Evolutionary conservation across 768 basidiomycete species (phyloP).

Genomic region (Hortiboletus flavorubellus): DNA sequence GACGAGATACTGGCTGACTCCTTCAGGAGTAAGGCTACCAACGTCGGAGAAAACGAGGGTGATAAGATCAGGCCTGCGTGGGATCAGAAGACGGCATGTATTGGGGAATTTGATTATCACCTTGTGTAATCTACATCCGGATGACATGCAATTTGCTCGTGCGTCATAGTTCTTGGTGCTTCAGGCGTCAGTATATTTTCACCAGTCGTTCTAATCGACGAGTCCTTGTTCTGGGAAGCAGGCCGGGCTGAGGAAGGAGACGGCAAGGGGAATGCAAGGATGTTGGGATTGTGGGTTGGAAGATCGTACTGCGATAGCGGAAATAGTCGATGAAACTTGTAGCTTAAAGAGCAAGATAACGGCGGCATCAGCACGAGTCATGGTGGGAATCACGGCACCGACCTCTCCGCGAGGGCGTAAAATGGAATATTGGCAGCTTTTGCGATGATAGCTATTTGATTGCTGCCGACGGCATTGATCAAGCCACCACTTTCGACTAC

Average conservation of each 20-base stretch:
- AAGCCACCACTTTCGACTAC: slow-evolving; percentile 95
- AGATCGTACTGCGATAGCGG: slow-evolving; percentile 90
- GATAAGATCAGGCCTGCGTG: slow-evolving; percentile 80
- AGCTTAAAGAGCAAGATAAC: slow-evolving; percentile 47
- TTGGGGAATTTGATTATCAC: slow-evolving; percentile 36
- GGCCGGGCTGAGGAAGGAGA: slow-evolving; percentile 8
- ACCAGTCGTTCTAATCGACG: slow-evolving; percentile 2
- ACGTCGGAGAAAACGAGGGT: slow-evolving; percentile 93
- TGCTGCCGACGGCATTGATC: slow-evolving; percentile 91
- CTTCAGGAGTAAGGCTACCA: slow-evolving; percentile 88
- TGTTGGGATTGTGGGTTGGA: slow-evolving; percentile 72
- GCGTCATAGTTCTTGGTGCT: slow-evolving; percentile 51
- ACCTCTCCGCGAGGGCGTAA: slow-evolving; percentile 94
- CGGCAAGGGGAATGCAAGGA: slow-evolving; percentile 64
- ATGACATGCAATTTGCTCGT: slow-evolving; percentile 76
- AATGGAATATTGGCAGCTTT: slow-evolving; percentile 94
- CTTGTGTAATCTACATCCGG: slow-evolving; percentile 95
- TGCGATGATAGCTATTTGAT: slow-evolving; percentile 95
- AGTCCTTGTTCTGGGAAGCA: slow-evolving; percentile 1
- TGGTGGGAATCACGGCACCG: slow-evolving; percentile 21
- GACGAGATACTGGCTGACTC: slow-evolving; percentile 92
- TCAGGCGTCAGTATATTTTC: slow-evolving; percentile 3
- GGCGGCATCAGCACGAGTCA: slow-evolving; percentile 20
- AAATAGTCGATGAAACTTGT: slow-evolving; percentile 97
- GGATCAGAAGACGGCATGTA: slow-evolving; percentile 23